Conservation (phyloP, 352 stramenopile genomes). For the Globisporangium emineosum region DNA sequence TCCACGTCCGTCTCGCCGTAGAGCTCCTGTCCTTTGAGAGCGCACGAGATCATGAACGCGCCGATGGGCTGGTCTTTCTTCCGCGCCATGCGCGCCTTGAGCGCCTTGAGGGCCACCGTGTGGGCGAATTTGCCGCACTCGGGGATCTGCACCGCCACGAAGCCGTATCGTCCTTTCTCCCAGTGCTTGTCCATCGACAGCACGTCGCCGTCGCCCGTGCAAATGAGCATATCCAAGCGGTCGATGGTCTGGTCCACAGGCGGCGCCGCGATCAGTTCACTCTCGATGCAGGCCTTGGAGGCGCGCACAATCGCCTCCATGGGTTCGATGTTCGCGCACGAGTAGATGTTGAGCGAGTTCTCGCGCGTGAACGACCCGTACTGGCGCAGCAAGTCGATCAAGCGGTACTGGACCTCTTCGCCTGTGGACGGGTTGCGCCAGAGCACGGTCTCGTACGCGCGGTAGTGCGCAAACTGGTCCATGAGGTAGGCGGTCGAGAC, state of each 20-base stretch:
- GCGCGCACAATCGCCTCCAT: constrained; percentile 10
- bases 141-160: constrained; percentile 33
- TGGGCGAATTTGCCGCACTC: constrained; percentile 21
- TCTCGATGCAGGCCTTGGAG: constrained; percentile 8
- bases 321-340: constrained; percentile 2
- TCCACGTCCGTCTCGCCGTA: constrained; percentile 22
- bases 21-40: constrained; percentile 31
- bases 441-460: constrained; percentile 14
- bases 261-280: constrained; percentile 1
- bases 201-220: constrained; percentile 17
- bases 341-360: constrained; percentile 18
- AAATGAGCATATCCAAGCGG: constrained; percentile 33
- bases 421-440: constrained; percentile 12
- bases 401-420: constrained; percentile 13
- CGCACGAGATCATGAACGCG: constrained; percentile 29
- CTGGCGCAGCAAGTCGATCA: constrained; percentile 12
- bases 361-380: constrained; percentile 15
- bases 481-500: constrained; percentile 17
- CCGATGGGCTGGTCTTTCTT: constrained; percentile 22
- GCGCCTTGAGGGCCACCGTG: constrained; percentile 15
- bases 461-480: constrained; percentile 16
- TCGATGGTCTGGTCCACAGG: constrained; percentile 18
- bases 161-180: constrained; percentile 31
- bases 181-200: constrained; percentile 24
- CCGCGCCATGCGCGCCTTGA: constrained; percentile 7